Base-by-base conservation (phyloP, 108 stramenopile genomes). In the Cyclotella distinguenda region DNA sequence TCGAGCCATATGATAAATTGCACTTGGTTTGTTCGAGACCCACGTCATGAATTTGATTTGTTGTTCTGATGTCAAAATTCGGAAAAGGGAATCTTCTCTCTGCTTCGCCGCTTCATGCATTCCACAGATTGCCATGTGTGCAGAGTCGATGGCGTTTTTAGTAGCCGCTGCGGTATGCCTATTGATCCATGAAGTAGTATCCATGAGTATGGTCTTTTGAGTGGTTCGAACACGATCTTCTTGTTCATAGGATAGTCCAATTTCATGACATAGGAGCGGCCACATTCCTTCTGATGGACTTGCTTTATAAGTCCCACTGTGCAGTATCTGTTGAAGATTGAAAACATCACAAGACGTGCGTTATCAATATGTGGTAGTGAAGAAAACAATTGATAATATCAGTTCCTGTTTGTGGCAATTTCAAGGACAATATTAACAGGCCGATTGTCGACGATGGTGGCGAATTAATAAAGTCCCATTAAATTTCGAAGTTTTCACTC, bases 191-290 rank as follows among this genome's bases (percentile, higher is more conserved):
- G 84, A 59, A 27, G 64, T 62, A 9, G 60, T 55, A 31, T 81
- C 68, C 25, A 78, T 74, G 48, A 93, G 43, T 13, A 84, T 60
- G 9, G 70, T 63, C 44, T 86, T 62, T 58, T 96, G 93, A 44
- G 77, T 79, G 3, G 35, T 60, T 26, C 93, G 85, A 8, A 95
- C 75, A 51, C 82, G 80, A 60, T 95, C 97, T 64, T 98, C 95
- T 61, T 96, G 96, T 30, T 95, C 95, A 51, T 93, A 93, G 8
- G 88, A 89, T 7, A 98, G 66, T 23, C 85, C 81, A 55, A 96
- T 78, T 81, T 98, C 97, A 36, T 92, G 78, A 66, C 96, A 96
- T 7, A 98, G 51, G 23, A 95, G 66, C 7, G 94, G 92, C 97
- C 97, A 98, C 86, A 98, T 94, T 13, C 82, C 50, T 9, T 28